Evolutionary conservation across 2,329 filamentous ascomycete genomes (phyloP).

Genomic region (Neofusicoccum kwambonambiense): DNA sequence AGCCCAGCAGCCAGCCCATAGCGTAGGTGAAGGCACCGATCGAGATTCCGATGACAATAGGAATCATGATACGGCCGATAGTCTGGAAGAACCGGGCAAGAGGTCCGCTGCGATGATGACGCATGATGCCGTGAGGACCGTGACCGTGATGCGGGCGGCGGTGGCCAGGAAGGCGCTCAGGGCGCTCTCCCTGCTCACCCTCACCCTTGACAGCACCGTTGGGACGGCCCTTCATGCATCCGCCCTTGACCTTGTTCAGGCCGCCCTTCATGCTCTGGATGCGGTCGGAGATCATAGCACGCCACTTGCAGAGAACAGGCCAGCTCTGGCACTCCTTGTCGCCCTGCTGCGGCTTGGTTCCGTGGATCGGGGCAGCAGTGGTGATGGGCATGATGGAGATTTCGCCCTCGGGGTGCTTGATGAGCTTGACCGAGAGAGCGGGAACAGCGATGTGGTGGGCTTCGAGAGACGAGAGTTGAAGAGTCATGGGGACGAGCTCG

Average conservation of each 20-base stretch:
- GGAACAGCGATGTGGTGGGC: slow-evolving; percentile 31
- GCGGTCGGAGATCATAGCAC: slow-evolving; percentile 34
- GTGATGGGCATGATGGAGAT: slow-evolving; percentile 40
- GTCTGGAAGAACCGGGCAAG: slow-evolving; percentile 48
- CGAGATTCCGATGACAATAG: slow-evolving; percentile 66
- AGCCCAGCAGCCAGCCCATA: slow-evolving; percentile 65
- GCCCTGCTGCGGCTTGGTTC: slow-evolving; percentile 23
- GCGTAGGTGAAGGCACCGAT: slow-evolving; percentile 67
- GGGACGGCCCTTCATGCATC: slow-evolving; percentile 19
- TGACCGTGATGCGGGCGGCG: slow-evolving; percentile 25
- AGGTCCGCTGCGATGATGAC: slow-evolving; percentile 33
- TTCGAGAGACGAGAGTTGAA: slow-evolving; percentile 37
- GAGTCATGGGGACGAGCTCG: slow-evolving; percentile 39
- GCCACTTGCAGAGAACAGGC: slow-evolving; percentile 43
- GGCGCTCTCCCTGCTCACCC: slow-evolving; percentile 13
- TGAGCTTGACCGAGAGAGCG: slow-evolving; percentile 35
- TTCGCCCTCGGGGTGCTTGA: slow-evolving; percentile 36
- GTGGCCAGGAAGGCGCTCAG: slow-evolving; percentile 24
- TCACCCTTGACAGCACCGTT: background rate
- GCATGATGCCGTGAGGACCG: slow-evolving; percentile 25
- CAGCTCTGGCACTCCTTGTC: slow-evolving; percentile 30
- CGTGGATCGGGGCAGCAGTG: slow-evolving; percentile 24
- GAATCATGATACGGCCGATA: slow-evolving; percentile 59
- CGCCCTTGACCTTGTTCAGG: slow-evolving; percentile 26
- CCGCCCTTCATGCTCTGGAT: slow-evolving; percentile 33